Evolutionary conservation across 2,329 filamentous ascomycete species (phyloP).

Genomic region (Alternaria sp.): DNA sequence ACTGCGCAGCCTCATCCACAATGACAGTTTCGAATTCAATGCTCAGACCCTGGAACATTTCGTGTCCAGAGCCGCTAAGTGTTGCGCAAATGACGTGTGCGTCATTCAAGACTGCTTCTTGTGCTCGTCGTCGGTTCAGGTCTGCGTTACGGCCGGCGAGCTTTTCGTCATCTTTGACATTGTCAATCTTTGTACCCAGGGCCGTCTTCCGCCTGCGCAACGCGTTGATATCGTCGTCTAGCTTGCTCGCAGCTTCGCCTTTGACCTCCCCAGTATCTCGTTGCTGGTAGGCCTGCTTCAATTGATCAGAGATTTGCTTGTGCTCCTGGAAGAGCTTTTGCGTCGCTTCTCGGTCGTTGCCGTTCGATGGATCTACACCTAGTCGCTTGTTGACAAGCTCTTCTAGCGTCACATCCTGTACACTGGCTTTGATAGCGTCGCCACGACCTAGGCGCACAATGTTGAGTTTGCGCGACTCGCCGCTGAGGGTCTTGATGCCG

Average conservation of each 20-base stretch:
- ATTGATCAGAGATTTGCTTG: slow-evolving; percentile 65
- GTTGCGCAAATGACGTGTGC: slow-evolving; percentile 95
- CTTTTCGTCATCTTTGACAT: slow-evolving; percentile 83
- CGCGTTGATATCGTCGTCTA: slow-evolving; percentile 79
- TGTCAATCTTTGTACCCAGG: slow-evolving; percentile 84
- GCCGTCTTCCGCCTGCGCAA: slow-evolving; percentile 77
- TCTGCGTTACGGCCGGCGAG: slow-evolving; percentile 83
- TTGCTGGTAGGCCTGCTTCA: slow-evolving; percentile 73
- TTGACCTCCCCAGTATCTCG: slow-evolving; percentile 67
- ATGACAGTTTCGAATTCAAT: slow-evolving; percentile 99
- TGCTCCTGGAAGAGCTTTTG: slow-evolving; percentile 74
- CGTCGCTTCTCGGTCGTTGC: slow-evolving; percentile 57
- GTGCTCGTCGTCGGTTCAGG: slow-evolving; percentile 79
- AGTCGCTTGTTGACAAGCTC: slow-evolving; percentile 83
- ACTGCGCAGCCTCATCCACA: slow-evolving; percentile 97
- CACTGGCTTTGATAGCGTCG: slow-evolving; percentile 88
- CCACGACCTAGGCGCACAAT: slow-evolving; percentile 88
- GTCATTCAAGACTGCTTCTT: slow-evolving; percentile 88
- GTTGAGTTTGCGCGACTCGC: slow-evolving; percentile 76
- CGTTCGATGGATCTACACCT: slow-evolving; percentile 48
- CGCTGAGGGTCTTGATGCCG: slow-evolving; percentile 79
- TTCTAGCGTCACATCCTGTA: slow-evolving; percentile 91
- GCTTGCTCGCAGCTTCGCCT: slow-evolving; percentile 65
- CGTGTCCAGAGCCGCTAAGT: slow-evolving; percentile 92
- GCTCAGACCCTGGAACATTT: slow-evolving; percentile 93